Conservation (phyloP, 352 stramenopile genomes). For the Phytophthora palmivora region DNA sequence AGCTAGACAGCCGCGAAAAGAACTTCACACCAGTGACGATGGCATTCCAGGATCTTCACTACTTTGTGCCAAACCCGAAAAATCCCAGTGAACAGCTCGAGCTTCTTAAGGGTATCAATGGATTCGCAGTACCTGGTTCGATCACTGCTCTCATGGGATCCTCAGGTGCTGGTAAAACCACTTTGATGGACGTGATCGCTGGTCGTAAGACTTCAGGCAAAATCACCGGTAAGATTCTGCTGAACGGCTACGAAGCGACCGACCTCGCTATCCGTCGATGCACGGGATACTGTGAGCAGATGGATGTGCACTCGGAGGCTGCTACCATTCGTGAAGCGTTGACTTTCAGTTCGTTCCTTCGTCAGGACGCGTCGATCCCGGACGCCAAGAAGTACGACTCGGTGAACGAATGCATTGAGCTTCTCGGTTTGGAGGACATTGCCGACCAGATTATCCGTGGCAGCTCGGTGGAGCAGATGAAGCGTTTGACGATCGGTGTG, state of each 20-base stretch:
- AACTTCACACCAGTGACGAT: conserved; percentile 31
- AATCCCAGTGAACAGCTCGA: conserved; percentile 21
- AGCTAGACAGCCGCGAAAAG: conserved; percentile 7
- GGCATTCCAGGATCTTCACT: conserved; percentile 35
- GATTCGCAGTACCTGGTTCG: conserved; percentile 9
- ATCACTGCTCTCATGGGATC: conserved; percentile 15
- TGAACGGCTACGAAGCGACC: conserved; percentile 18
- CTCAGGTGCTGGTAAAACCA: background rate
- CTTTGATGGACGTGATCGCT: conserved; percentile 21
- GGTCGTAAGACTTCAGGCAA: conserved; percentile 18
- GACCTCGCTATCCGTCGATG: conserved; percentile 13
- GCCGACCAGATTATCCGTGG: conserved; percentile 26
- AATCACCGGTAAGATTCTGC: conserved; percentile 18
- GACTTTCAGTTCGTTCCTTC: conserved; percentile 10
- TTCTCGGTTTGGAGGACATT: conserved; percentile 5
- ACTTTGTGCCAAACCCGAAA: conserved; percentile 24
- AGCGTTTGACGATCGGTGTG: conserved; percentile 21
- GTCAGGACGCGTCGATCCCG: conserved; percentile 4
- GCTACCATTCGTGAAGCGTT: too few species aligned
- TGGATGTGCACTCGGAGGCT: too few species aligned
- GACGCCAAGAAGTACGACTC: conserved; percentile 13
- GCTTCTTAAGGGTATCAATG: conserved; percentile 32
- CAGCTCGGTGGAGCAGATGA: conserved; percentile 23
- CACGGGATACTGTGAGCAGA: too few species aligned
- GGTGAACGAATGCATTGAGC: conserved; percentile 27